Conservation (phyloP, 345 rosid genomes). For the Atalantia buxifolia region DNA sequence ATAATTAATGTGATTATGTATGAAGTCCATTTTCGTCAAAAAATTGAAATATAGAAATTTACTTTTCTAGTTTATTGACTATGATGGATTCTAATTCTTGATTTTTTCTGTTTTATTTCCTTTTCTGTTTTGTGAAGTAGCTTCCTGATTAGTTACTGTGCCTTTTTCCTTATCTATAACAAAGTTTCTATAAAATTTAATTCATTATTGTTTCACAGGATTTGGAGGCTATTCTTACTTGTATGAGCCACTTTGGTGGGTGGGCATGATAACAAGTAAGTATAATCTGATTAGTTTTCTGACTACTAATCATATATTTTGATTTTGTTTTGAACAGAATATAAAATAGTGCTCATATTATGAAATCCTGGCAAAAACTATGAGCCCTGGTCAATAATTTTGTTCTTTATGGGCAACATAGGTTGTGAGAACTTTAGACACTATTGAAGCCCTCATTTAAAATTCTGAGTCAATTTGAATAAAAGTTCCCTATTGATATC, state of each 20-base stretch:
- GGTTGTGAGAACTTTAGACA: background rate
- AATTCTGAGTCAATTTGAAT: background rate
- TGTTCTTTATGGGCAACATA: background rate
- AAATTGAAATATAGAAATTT: background rate
- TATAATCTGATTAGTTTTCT: conserved; percentile 1
- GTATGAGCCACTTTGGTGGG: conserved; percentile 49
- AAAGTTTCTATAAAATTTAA: background rate
- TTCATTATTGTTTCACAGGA: conserved; percentile 22
- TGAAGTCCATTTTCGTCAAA: background rate
- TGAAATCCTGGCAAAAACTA: background rate
- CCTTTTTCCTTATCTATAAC: background rate
- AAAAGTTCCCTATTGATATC: background rate
- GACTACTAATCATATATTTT: background rate
- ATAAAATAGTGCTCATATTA: background rate
- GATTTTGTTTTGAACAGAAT: background rate
- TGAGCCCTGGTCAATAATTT: background rate
- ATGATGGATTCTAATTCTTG: background rate
- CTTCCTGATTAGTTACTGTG: background rate
- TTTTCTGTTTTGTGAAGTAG: background rate
- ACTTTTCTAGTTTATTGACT: background rate
- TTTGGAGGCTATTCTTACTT: conserved; percentile 45
- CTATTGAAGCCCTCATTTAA: background rate
- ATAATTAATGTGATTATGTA: background rate
- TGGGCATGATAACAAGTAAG: conserved; percentile 50
- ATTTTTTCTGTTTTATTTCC: background rate